Evolutionary conservation across 1,284 basidiomycete genomes (phyloP).

Genomic region (Melampsora americana): DNA sequence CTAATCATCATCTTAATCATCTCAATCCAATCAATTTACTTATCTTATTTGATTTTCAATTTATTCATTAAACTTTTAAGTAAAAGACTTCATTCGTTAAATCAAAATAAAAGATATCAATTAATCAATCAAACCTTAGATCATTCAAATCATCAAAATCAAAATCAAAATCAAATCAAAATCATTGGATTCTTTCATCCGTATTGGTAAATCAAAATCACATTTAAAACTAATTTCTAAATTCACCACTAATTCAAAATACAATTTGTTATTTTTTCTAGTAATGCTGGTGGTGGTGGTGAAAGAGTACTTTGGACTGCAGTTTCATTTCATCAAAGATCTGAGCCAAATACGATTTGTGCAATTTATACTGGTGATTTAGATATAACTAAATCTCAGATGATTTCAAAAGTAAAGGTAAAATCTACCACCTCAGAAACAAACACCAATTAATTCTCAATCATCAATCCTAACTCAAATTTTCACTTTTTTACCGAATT

Average conservation of each 20-base stretch:
- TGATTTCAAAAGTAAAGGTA: conserved; percentile 78
- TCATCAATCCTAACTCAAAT: neutral
- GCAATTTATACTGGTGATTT: conserved; percentile 88
- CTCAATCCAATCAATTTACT: neutral
- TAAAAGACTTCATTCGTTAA: neutral
- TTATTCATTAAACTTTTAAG: neutral
- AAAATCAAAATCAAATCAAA: too few species aligned
- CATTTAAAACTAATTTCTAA: conserved; percentile 7
- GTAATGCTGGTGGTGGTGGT: conserved; percentile 95
- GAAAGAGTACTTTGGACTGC: conserved; percentile 95
- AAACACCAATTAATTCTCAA: conserved; percentile 12
- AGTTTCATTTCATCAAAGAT: conserved; percentile 70
- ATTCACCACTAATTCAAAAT: neutral
- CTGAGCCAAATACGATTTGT: conserved; percentile 68
- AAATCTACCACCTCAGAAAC: conserved; percentile 48
- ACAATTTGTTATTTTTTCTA: conserved; percentile 52
- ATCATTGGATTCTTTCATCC: conserved; percentile 89
- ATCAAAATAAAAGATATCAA: neutral
- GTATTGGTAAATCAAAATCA: conserved; percentile 68
- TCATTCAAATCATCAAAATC: too few species aligned
- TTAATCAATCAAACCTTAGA: neutral
- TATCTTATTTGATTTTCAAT: neutral
- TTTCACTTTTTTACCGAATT: neutral
- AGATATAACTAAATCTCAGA: conserved; percentile 72
- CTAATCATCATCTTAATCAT: neutral